Base-by-base conservation (phyloP, 1,284 basidiomycete species). In the Ustilago hordei region DNA sequence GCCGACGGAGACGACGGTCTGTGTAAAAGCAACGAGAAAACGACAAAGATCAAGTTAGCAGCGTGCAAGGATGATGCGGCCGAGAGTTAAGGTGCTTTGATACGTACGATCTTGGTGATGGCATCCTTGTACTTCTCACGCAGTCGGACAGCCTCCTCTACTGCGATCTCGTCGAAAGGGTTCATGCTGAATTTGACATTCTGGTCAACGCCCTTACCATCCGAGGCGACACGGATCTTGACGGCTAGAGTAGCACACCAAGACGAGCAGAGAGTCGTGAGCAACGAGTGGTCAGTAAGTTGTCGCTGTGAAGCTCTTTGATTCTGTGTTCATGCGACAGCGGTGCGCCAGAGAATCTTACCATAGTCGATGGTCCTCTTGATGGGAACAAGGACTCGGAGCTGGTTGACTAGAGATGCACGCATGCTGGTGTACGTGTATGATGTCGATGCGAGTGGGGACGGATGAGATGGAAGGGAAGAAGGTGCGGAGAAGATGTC, bases 101-200 rank as follows among this genome's bases (percentile, higher is more conserved):
- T 34, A 83, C 82, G 56, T 64, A 84, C 81, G 62, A 86, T 85
- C 71, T 79, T 83, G 60, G 78, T 80, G 55, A 86, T 73, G 41
- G 67, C 83, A 34, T 91, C 91, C 81, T 88, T 88, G 84, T 92
- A 89, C 78, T 91, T 91, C 87, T 98, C 95, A 48, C 95, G 92
- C 55, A 98, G 88, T 64, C 95, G 92, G 64, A 99, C 92, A 60
- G 97, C 96, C 88, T 99, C 97, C 88, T 99, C 96, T 56, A 99
- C 94, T 61, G 97, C 96, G 62, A 86, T 86, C 68, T 86, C 86
- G 69, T 86, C 86, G 71, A 86, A 86, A 0, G 86, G 86, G 83
- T 86, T 98, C 82, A 85, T 84, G 59, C 81, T 80, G 73, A 85
- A 82, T 78, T 86, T 85, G 67, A 84, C 84, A 50, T 85, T 84